Conservation (phyloP, 192 early-diverging fungal species). For the Mortierella hygrophila region DNA sequence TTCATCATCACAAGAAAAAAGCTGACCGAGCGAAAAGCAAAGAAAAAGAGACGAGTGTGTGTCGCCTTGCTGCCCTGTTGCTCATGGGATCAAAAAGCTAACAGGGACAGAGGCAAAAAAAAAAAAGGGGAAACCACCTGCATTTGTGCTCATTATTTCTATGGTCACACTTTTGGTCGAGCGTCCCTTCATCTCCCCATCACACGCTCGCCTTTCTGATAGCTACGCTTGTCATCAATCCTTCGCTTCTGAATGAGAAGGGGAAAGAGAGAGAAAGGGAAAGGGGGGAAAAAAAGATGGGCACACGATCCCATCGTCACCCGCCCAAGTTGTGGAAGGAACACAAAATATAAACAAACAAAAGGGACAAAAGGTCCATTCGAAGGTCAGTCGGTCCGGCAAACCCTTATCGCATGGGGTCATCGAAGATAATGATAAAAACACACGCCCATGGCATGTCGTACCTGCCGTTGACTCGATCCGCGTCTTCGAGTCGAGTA, state of each 20-base stretch:
- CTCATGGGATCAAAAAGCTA: slow-evolving; percentile 28
- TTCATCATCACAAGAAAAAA: neutral
- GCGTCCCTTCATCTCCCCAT: neutral
- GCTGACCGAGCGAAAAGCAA: neutral
- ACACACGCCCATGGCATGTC: too few relatives aligned
- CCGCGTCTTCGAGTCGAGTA: neutral
- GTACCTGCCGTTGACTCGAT: neutral
- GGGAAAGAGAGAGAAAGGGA: neutral
- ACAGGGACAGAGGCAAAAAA: neutral
- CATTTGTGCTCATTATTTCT: slow-evolving; percentile 1
- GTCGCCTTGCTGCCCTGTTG: neutral
- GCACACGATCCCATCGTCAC: slow-evolving; percentile 21
- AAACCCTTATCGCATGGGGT: neutral
- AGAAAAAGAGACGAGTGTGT: neutral
- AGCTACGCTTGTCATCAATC: neutral
- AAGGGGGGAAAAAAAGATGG: neutral
- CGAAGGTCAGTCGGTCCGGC: neutral
- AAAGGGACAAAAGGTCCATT: neutral
- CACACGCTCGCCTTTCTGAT: neutral
- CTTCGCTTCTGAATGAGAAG: too few relatives aligned
- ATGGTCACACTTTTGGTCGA: slow-evolving; percentile 14
- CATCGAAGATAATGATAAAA: neutral
- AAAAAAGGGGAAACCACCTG: slow-evolving; percentile 23
- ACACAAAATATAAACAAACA: neutral
- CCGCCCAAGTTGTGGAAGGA: neutral